Base-by-base conservation (phyloP, 2,329 filamentous ascomycete genomes). In the Fusarium camptoceras region DNA sequence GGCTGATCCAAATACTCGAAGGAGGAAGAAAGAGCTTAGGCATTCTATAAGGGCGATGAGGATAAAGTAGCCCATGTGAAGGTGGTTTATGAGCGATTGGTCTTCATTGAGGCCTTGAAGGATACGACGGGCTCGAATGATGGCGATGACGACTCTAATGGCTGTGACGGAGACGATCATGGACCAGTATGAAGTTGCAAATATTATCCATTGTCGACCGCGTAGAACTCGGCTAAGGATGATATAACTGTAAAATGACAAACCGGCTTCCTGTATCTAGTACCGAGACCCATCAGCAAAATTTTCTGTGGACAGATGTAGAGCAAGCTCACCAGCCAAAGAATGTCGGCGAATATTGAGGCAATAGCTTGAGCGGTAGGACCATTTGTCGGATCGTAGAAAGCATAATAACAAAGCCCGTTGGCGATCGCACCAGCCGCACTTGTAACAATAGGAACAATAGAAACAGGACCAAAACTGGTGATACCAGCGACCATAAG, bases 181-280 rank as follows among this genome's bases (percentile, higher is more conserved):
- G 6, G 83, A 84, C 66, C 88, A 90, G 69, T 90, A 86, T 7
- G 90, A 81, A 6, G 76, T 75, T 41, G 84, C 81, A 62, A 88
- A 88, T 6, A 85, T 77, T 3, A 80, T 76, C 65, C 78, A 76
- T 18, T 73, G 73, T n/a, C 69, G 71, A 53, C 83, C 81, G 59
- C 82, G 82, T 1, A 88, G 78, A n/a, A 87, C 81, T 28, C 84
- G 82, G 18, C 80, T 82, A 1, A 88, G 79, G 58, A 87, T 86
- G 37, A 86, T 79, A 71, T 86, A 88, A 57, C 86, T 86, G 55
- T 83, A 84, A 51, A 84, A 82, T 1, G 81, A 83, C 30, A 83
- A 55, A 1, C 82, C 81, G 6, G 80, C 81, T 75, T 83, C 82
- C 75, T 83, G 82, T 31, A 83, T 70, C 81, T 83, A n/a, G 9